Evolutionary conservation across 2,329 filamentous ascomycete genomes (phyloP), one percentile per base, ranked within the genome.

Genomic region (Diaporthe batatas): DNA sequence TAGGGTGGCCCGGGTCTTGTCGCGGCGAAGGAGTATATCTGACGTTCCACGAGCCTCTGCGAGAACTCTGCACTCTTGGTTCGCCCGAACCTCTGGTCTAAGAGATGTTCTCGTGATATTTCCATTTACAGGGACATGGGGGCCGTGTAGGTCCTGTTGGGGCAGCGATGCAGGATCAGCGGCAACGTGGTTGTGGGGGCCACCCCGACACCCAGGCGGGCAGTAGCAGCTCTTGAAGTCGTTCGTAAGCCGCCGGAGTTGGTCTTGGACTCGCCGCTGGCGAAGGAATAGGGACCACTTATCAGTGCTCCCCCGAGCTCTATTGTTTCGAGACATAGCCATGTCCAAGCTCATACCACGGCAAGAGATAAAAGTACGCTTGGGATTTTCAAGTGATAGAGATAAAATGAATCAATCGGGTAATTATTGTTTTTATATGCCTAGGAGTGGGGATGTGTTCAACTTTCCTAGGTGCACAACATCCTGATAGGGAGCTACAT

Each of bases 41-140:
- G 58, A 64, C 8, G 42, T 64, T 21, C 58, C 58, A 34, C 58
- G 58, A 21, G 42, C 58, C 42, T 64, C 58, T 1, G 58, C 58
- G 8, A 64, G 58, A 6, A 64, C 23, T 14, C 3, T 2, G 5
- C 14, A 29, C 1, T n/a, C 16, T 1, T 10, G 12, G 21, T 21
- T 6, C 10, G 2, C 23, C 14, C n/a, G 36, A 6, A 44, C 8
- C 6, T 1, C 7, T 25, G 14, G 34, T n/a, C 58, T 62, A 12
- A 12, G n/a, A 14, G 3, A 42, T 62, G 25, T 21, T 23, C 23
- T 44, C 14, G 57, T 39, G 7, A 62, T 23, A 7, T 0, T 3
- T 18, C 36, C 16, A 25, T 59, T 23, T 29, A 29, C 36, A 44
- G 57, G 23, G 6, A 59, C 57, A 29, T 59, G 21, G 11, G 57